Conservation (phyloP, 176 grass and related monocot genomes). For the Oryza coarctata region DNA sequence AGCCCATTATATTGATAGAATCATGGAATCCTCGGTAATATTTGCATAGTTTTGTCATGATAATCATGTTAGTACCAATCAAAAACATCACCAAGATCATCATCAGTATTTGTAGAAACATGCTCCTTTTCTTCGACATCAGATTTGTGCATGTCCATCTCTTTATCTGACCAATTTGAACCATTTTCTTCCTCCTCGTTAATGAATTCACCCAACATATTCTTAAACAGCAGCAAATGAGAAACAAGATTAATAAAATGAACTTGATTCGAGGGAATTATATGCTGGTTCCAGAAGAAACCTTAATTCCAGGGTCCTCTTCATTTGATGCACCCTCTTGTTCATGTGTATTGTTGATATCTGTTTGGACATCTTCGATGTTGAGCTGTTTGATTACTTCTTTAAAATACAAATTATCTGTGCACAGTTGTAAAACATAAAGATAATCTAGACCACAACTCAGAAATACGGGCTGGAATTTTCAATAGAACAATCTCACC, state of each 20-base stretch:
- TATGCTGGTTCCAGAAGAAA: not conserved
- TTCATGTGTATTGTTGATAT: slow-evolving; percentile 28
- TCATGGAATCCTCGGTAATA: not conserved
- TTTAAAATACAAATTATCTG: slow-evolving; percentile 81
- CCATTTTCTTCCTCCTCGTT: slow-evolving; percentile 31
- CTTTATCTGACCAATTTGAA: slow-evolving; percentile 29
- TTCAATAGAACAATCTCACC: slow-evolving; percentile 42
- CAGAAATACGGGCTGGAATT: not conserved
- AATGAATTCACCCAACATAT: slow-evolving; percentile 6
- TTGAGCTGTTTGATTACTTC: slow-evolving; percentile 77
- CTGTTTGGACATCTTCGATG: slow-evolving; percentile 36
- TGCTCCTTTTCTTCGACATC: slow-evolving; percentile 31
- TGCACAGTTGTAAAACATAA: slow-evolving; percentile 25
- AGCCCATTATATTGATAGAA: not conserved
- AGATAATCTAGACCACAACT: slow-evolving; percentile 19
- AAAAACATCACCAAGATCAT: slow-evolving; percentile 45
- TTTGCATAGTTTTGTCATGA: not conserved
- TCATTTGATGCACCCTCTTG: slow-evolving; percentile 35
- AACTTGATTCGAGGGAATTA: not conserved
- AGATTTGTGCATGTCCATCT: not conserved
- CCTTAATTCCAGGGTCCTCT: slow-evolving; percentile 27
- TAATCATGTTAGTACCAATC: slow-evolving; percentile 50
- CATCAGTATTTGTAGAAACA: slow-evolving; percentile 39
- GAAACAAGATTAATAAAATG: slow-evolving; percentile 3
- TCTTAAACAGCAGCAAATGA: slow-evolving; percentile 18